Conservation (phyloP, 371 early-diverging fungal species). For the Blakeslea trispora region DNA sequence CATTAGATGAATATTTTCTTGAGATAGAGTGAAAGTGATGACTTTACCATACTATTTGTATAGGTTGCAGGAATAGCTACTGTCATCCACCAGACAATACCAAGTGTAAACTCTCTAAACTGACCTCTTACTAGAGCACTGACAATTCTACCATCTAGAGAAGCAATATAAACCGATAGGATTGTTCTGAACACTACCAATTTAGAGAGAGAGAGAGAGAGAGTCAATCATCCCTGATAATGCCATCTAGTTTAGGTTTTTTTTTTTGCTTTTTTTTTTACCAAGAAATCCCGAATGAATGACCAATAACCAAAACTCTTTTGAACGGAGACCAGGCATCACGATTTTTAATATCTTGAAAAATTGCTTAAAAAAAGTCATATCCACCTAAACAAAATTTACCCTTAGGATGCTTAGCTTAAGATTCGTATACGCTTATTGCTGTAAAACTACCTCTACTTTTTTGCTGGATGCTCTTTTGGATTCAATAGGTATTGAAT, state of each 20-base stretch:
- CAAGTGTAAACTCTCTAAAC: conserved; percentile 73
- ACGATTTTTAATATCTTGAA: conserved; percentile 70
- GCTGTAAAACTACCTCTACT: conserved; percentile 32
- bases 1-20: conserved; percentile 12
- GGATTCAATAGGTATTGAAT: not conserved
- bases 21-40: conserved; percentile 35
- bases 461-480: conserved; percentile 27
- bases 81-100: conserved; percentile 88
- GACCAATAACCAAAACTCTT: conserved; percentile 79
- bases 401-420: too few relatives aligned
- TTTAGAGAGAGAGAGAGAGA: too few relatives aligned
- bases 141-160: conserved; percentile 93
- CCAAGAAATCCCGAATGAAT: conserved; percentile 82
- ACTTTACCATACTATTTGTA: conserved; percentile 89
- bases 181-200: conserved; percentile 75
- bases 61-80: conserved; percentile 94
- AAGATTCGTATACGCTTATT: too few relatives aligned
- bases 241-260: not conserved
- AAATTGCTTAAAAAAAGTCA: conserved; percentile 73
- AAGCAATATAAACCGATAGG: conserved; percentile 85
- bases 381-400: conserved; percentile 77
- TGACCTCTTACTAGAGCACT: conserved; percentile 83
- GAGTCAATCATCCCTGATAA: too few relatives aligned
- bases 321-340: conserved; percentile 78
- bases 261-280: too few relatives aligned